phyloP scores from a whole-genome alignment of 345 rosid species.

The Syzygium oleosum region DNA sequence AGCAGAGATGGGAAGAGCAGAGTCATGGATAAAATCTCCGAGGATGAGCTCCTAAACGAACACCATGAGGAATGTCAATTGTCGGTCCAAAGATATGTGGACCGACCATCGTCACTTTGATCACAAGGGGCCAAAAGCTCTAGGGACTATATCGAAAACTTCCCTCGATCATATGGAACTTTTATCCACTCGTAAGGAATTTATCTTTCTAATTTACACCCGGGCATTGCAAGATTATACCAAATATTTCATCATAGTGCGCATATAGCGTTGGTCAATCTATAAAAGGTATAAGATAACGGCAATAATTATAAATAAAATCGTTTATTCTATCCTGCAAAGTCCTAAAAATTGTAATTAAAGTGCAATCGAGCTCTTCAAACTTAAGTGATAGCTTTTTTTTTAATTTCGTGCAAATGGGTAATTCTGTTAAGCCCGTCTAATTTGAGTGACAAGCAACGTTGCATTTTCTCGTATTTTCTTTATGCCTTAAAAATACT shows the following conservation, averaged over 20 bases:
- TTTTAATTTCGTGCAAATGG: not conserved
- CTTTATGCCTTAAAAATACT: not conserved
- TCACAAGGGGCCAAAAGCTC: not conserved
- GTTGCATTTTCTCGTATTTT: not conserved
- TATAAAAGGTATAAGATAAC: no score
- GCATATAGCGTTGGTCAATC: accelerated
- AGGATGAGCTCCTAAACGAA: not conserved
- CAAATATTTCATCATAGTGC: accelerated
- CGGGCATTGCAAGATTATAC: accelerated
- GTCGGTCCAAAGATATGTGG: not conserved
- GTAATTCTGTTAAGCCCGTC: not conserved
- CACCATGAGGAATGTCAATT: not conserved
- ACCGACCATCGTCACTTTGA: not conserved
- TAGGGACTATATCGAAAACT: not conserved
- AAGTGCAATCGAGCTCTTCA: not conserved
- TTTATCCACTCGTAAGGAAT: not conserved
- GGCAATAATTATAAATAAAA: not conserved
- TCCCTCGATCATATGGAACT: not conserved
- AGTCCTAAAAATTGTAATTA: not conserved
- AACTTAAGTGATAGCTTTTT: not conserved
- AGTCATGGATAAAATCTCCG: not conserved
- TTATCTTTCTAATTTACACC: not conserved
- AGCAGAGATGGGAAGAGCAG: not conserved
- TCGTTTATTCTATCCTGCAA: accelerated
- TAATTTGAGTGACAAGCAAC: not conserved